Conservation (phyloP, 2,329 filamentous ascomycete genomes). For the Cytospora chrysosperma region DNA sequence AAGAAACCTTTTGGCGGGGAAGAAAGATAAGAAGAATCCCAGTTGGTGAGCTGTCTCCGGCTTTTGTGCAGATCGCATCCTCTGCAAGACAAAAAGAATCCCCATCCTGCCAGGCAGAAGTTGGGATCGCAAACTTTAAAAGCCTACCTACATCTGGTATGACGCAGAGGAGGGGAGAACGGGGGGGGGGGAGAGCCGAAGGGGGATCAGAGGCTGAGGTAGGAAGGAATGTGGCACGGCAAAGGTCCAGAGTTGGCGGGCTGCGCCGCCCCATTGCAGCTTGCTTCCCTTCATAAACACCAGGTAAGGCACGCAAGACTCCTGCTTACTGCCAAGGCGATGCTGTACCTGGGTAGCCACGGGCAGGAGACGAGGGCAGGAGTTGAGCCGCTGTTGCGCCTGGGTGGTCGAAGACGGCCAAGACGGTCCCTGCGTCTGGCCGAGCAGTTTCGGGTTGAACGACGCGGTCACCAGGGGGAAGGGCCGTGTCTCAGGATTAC, state of each 20-base stretch:
- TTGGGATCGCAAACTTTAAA: neutral
- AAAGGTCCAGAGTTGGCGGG: too few relatives aligned
- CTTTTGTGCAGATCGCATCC: neutral
- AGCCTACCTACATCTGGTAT: neutral
- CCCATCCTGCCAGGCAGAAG: neutral
- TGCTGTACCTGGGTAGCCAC: neutral
- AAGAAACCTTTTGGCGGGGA: too few relatives aligned
- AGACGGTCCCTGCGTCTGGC: neutral
- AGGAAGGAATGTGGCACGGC: neutral
- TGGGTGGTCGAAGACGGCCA: neutral
- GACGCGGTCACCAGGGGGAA: neutral
- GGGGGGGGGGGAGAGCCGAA: too few relatives aligned
- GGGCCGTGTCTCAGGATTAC: neutral
- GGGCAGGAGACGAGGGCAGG: neutral
- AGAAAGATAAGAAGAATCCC: too few relatives aligned
- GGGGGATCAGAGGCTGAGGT: neutral
- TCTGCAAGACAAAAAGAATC: neutral
- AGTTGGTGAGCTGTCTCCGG: too few relatives aligned
- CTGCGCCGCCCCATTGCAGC: too few relatives aligned
- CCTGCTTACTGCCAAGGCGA: neutral
- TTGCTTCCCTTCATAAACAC: too few relatives aligned
- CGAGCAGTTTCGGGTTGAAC: neutral
- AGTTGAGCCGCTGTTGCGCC: neutral
- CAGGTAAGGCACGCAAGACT: too few relatives aligned
- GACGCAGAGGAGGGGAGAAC: too few relatives aligned